Evolutionary conservation across 768 basidiomycete genomes (phyloP).

Genomic region (Tephrocybe rancida): DNA sequence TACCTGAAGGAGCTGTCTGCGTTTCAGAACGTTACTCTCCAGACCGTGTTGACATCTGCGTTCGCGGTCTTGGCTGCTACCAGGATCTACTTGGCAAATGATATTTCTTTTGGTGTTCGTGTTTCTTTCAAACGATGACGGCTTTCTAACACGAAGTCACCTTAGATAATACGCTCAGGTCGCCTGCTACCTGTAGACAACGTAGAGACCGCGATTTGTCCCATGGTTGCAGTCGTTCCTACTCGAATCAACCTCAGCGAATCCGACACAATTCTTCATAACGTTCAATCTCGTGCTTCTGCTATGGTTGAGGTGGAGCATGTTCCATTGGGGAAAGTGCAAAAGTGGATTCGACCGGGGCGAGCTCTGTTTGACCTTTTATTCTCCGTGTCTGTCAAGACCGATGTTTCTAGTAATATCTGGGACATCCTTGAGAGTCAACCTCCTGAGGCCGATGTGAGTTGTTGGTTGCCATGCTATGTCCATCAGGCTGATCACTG

Average conservation of each 20-base stretch:
- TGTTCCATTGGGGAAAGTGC: constrained; percentile 31
- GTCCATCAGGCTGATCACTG: not conserved
- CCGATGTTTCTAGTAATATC: constrained; percentile 14
- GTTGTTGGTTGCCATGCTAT: constrained; percentile 10
- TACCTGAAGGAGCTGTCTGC: constrained; percentile 25
- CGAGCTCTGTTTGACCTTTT: constrained; percentile 30
- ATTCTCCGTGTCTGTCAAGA: constrained; percentile 33
- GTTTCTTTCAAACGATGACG: not conserved
- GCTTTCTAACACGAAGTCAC: not conserved
- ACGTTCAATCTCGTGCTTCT: constrained; percentile 27
- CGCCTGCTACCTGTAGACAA: constrained; percentile 31
- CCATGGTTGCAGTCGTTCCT: constrained; percentile 33
- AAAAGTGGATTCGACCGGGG: constrained; percentile 34
- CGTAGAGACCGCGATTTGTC: constrained; percentile 29
- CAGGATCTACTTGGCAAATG: constrained; percentile 24
- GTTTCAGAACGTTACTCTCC: constrained; percentile 30
- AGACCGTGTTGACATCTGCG: constrained; percentile 31
- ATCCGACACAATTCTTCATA: constrained; percentile 18
- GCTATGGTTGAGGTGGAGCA: constrained; percentile 33
- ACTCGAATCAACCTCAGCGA: constrained; percentile 26
- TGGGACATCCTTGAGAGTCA: constrained; percentile 31
- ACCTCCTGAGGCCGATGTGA: constrained; percentile 33
- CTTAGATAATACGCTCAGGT: constrained; percentile 36
- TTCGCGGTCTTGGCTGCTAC: constrained; percentile 28
- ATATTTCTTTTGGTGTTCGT: constrained; percentile 36